Evolutionary conservation across 2,329 filamentous ascomycete species (phyloP).

Genomic region (Bipolaris bicolor): DNA sequence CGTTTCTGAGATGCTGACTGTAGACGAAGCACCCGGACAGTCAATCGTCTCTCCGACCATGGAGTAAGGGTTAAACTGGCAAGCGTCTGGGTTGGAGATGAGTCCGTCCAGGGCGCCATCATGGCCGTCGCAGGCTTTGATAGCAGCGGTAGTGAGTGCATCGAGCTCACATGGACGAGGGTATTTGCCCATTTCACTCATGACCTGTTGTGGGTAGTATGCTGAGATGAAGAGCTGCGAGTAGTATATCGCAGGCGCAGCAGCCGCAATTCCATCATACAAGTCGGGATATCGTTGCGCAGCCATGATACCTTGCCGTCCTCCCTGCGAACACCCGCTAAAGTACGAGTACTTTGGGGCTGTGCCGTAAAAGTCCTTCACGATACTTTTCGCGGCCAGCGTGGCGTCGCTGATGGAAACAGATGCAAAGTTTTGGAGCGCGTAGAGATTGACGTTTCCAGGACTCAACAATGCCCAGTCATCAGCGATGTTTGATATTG

Average conservation of each 20-base stretch:
- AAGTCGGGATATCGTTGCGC: slow-evolving; percentile 42
- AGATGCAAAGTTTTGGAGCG: slow-evolving; percentile 45
- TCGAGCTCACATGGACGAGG: slow-evolving; percentile 33
- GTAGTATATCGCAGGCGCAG: slow-evolving; percentile 34
- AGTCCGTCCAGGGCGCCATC: slow-evolving; percentile 37
- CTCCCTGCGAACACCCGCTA: slow-evolving; percentile 44
- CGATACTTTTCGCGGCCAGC: slow-evolving; percentile 25
- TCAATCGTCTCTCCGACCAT: slow-evolving; percentile 19
- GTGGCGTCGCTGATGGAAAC: slow-evolving; percentile 40
- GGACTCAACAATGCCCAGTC: slow-evolving; percentile 27
- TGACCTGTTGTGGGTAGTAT: too few relatives aligned
- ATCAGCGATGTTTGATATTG: neutral
- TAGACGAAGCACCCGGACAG: slow-evolving; percentile 11
- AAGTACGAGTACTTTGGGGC: slow-evolving; percentile 40
- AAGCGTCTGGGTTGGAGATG: slow-evolving; percentile 27
- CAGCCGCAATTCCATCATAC: slow-evolving; percentile 41
- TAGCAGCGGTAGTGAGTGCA: slow-evolving; percentile 20
- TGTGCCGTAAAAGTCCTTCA: slow-evolving; percentile 38
- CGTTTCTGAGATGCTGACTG: slow-evolving; percentile 7
- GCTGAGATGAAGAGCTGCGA: slow-evolving; percentile 14
- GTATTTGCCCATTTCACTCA: slow-evolving; percentile 3
- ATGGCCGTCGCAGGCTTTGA: slow-evolving; percentile 30
- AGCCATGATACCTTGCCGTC: slow-evolving; percentile 39
- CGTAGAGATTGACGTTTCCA: slow-evolving; percentile 31
- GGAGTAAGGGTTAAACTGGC: slow-evolving; percentile 30